Base-by-base conservation (phyloP, 2,329 filamentous ascomycete species). In the Emergomyces orientalis region DNA sequence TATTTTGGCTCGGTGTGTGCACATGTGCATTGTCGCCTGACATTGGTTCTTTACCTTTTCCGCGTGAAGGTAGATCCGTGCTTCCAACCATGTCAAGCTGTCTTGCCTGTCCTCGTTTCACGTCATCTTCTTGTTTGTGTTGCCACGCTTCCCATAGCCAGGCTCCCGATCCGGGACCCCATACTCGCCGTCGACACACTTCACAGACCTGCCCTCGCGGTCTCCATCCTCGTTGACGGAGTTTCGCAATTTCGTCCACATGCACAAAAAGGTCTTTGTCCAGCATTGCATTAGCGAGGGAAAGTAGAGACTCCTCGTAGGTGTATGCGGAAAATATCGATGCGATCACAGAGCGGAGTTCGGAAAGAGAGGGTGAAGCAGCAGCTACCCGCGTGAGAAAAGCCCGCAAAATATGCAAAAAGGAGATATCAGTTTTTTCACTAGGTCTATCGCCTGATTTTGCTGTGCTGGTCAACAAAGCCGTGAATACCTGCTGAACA, bases 321-420 rank as follows among this genome's bases (percentile, higher is more conserved):
- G 91, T 88, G 73, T 99, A 99, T 0, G 94, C 93, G 0, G 93
- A 87, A 76, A 99, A 97, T 62, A 99, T 93, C 14, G 92, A 94
- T 0, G 86, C 81, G 1, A 99, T 83, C 0, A 97, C 92, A 7
- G 85, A 84, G 54, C 94, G 88, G 2, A 99, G 82, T 72, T 97
- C 91, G 1, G 90, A 88, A 1, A 99, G 81, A 14, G 89, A 95
- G 0, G 94, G 92, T 0, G 91, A 95, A 22, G 88, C 86, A 30
- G 85, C 83, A 0, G 91, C 88, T 0, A 92, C 93, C 55, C 90
- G 86, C 0, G 88, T 86, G 37, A 99, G 84, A 73, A 99, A 99
- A 6, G 90, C 89, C 58, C 91, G 87, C 17, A 99, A 81, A 67
- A 99, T 90, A 63, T 89, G 89, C 13, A 99, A 82, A 74, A 99